phyloP scores from a whole-genome alignment of 2,329 filamentous ascomycete genomes.

The Neonectria sp. region DNA sequence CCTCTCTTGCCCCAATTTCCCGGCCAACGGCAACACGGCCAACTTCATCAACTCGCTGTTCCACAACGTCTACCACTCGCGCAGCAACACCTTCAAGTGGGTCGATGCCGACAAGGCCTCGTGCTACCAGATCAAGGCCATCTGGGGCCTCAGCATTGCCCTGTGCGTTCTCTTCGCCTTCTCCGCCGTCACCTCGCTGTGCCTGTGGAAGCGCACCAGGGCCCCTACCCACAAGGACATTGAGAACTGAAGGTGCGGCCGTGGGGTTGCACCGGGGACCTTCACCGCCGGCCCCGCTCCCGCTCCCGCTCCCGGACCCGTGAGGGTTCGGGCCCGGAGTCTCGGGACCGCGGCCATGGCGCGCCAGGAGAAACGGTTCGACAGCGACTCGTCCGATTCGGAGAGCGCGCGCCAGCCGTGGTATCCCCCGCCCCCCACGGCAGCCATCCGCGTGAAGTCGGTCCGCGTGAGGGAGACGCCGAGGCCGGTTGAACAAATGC shows the following conservation, averaged over 20 bases:
- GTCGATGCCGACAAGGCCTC: constrained; percentile 70
- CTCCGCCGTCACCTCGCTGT: constrained; percentile 70
- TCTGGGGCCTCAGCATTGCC: constrained; percentile 89
- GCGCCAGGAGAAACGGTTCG: constrained; percentile 50
- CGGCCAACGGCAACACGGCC: constrained; percentile 57
- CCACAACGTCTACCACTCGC: constrained; percentile 57
- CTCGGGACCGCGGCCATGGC: constrained; percentile 57
- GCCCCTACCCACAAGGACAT: constrained; percentile 61
- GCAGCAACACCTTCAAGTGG: constrained; percentile 58
- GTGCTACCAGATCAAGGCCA: constrained; percentile 87
- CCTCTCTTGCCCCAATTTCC: constrained; percentile 76
- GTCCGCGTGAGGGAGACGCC: constrained; percentile 41
- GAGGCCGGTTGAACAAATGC: constrained; percentile 48
- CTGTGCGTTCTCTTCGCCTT: constrained; percentile 81
- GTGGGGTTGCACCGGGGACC: constrained; percentile 53
- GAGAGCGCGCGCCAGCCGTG: constrained; percentile 49
- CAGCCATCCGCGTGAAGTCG: constrained; percentile 47
- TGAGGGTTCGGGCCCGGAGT: constrained; percentile 48
- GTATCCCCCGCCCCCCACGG: constrained; percentile 56
- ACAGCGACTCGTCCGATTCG: constrained; percentile 51
- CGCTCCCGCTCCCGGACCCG: background rate
- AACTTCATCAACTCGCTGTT: constrained; percentile 62
- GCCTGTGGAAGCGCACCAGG: constrained; percentile 75
- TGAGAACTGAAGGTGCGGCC: constrained; percentile 64
- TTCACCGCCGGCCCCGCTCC: background rate